Base-by-base conservation (phyloP, 352 stramenopile genomes). In the Phytopythium oedochilum region DNA sequence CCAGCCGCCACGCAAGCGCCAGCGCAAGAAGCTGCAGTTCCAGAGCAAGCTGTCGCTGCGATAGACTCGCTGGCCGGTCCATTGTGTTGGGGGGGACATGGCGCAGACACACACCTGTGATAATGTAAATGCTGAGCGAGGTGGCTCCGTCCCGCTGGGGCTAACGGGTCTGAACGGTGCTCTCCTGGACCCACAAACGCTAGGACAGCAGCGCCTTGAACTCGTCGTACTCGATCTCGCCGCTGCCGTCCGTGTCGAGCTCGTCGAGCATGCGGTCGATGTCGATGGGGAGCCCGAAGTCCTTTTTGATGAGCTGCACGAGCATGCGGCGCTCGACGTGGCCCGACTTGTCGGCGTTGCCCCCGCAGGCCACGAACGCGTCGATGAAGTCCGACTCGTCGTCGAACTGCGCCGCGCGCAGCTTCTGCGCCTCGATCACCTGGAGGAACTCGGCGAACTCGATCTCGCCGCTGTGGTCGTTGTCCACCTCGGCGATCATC, bases 341-440 rank as follows among this genome's bases (percentile, higher is more conserved):
- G 9, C 94, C 93, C 20, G 66, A 77, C 69, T 98, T 98, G 70
- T 98, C 89, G 1, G 76, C 54, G 23, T 83, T 89, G 29, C 95
- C 95, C 28, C 94, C 94, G 48, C 94, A 98, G 22, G 96, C 95
- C 5, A 98, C 95, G 59, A 98, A 98, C 31, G 94, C 94, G 68
- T 98, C 96, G 60, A 98, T 95, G 75, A 99, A 97, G 64, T 98
- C 96, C 26, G 92, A 97, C 66, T 99, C 94, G 57, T 98, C 93
- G 66, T 98, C 92, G 56, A 97, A 97, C 63, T 98, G 89, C 40
- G 87, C 77, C 6, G 93, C 93, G 17, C 91, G 78, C 42, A 98
- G 85, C 74, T 99, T 99, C 73, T 99, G 96, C 38, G 89, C 92
- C 64, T 98, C 95, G 49, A 99, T 98, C 36, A 99, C 94, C 51